These are phyloP conservation scores for Dictyostelium capitatum DNA, from an alignment of 78 protist genomes.

Conservation along the genomic window DNA sequence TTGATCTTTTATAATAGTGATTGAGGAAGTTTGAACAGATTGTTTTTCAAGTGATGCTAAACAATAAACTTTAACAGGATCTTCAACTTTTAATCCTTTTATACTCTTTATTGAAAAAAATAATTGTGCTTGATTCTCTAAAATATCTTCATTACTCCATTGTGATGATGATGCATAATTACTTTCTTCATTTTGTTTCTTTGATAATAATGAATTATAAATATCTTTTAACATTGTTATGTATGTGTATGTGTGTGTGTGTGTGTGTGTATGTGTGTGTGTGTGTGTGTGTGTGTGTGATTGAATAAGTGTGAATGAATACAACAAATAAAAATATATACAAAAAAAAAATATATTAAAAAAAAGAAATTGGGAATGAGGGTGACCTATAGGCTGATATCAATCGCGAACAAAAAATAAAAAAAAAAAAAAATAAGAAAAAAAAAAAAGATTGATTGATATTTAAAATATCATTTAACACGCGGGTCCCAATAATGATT, in stretches of 20 bases:
- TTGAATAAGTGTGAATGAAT: no score
- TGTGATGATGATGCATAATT: neutral
- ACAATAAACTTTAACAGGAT: conserved; percentile 54
- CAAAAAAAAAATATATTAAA: no score
- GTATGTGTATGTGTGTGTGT: neutral
- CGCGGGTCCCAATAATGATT: no score
- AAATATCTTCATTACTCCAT: conserved; percentile 25
- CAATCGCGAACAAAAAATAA: no score
- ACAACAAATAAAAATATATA: no score
- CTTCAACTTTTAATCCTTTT: conserved; percentile 41
- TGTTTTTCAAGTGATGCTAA: conserved; percentile 64
- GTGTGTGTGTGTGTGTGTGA: neutral
- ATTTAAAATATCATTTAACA: no score
- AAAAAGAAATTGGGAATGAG: no score
- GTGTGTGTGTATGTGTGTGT: neutral
- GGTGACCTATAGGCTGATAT: no score
- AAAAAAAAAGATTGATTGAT: no score
- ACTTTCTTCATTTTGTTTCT: conserved; percentile 8
- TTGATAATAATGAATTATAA: conserved; percentile 25
- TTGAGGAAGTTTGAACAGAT: conserved; percentile 62
- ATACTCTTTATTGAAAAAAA: conserved; percentile 69
- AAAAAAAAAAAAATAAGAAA: no score
- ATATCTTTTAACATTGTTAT: conserved; percentile 16
- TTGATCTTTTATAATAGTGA: neutral
- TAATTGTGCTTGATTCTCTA: conserved; percentile 62